Evolutionary conservation across 2,329 filamentous ascomycete species (phyloP), one percentile per base, ranked within the genome.

Genomic region (Calonectria pseudoturangicola): DNA sequence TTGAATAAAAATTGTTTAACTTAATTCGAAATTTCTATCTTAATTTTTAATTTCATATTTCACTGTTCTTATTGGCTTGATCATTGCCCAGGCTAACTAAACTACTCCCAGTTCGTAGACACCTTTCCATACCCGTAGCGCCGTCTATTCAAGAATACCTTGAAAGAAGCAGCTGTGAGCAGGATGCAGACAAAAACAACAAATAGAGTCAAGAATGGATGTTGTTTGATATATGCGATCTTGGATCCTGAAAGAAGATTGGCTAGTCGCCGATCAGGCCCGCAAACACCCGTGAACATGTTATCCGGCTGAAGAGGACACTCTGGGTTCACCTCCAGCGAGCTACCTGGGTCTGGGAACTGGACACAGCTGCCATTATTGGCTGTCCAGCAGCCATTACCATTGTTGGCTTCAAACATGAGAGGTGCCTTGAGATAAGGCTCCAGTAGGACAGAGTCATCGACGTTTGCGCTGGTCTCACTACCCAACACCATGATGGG

Each of bases 401-500:
- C 63, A 28, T 66, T 66, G 63, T 66, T 66, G 3, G 63, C 63
- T 16, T 66, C 63, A 18, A 66, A 66, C 63, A 66, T 54, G 3
- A 66, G 47, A 16, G 54, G 54, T 4, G 54, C 54, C 36, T 41
- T 60, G 21, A 60, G 36, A 2, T 60, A 60, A 10, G 54, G 54
- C 3, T 36, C 54, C 13, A 60, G 33, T 0, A 60, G 54, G 18
- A 60, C 16, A 18, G 54, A 60, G 36, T 60, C 54, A 16, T 60
- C 54, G 8, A 60, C 36, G 21, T 60, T 25, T 10, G 54, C 21
- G 33, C 21, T 66, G 21, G n/a, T 66, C 30, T 50, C 41, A 13
- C 67, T 60, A 10, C 87, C 88, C 0, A 89, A 89, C 54, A 98
- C 88, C 9, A 89, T 89, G 69, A 96, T 85, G 0, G 93, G 90